Base-by-base conservation (phyloP, 1,284 basidiomycete species). In the Pseudozyma pruni region DNA sequence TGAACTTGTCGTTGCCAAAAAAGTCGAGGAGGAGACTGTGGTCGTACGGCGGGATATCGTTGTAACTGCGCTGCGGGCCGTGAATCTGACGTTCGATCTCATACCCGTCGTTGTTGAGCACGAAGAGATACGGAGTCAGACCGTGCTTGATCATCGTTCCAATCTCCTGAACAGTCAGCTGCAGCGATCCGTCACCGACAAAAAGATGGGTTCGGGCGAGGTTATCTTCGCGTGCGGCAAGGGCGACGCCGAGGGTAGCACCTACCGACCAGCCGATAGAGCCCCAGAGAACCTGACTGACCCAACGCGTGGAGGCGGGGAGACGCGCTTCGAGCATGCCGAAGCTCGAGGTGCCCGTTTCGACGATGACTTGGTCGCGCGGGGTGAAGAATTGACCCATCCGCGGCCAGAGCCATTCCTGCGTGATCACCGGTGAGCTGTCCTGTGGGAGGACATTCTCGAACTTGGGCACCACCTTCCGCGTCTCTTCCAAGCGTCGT, bases 221-320 rank as follows among this genome's bases (percentile, higher is more conserved):
- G 17, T 63, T 84, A 6, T 85, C 84, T 51, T 94, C 91, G 42
- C 86, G 85, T 1, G 90, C 92, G 4, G 91, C 94, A 37, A 94
- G 85, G 2, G 91, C 88, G 8, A 88, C 89, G 37, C 92, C 92
- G 1, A 93, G 67, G 1, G 75, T 49, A 7, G 83, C 83, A 81
- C 92, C 93, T 38, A 91, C 89, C 16, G 90, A 88, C 89, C 90
- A 94, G 0, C 93, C 93, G 72, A 94, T 95, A 52, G 88, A 89
- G 34, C 91, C 91, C 88, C 90, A 94, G 5, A 94, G 83, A 37
- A 93, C 73, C 87, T 82, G 75, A 25, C 81, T 80, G 77, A 29
- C 83, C 82, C 61, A 85, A 79, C 17, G 79, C 40, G 50, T 52
- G 20, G 50, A 20, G 1, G 39, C 35, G 4, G 74, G 74, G 14